Percentiles rank a stretch among this genome's conserved stretches.
phyloP scores from a whole-genome alignment of 768 basidiomycete species.

The Mycena latifolia region DNA sequence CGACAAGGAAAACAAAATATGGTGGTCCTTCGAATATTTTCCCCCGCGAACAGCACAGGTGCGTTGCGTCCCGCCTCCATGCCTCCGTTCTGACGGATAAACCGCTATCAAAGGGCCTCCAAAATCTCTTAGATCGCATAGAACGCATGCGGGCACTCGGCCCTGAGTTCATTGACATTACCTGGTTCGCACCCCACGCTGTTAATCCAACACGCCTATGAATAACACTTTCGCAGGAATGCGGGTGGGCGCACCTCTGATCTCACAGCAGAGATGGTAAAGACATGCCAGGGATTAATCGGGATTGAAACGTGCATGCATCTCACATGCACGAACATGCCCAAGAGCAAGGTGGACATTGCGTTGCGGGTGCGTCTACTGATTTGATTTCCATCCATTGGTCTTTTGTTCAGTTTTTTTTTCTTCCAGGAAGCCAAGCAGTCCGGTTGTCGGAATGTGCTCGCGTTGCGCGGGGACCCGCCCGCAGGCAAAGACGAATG shows the following conservation, averaged over 20 bases:
- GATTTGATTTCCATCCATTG: constrained; percentile 10
- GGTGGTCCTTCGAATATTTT: constrained; percentile 99
- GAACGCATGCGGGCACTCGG: constrained; percentile 97
- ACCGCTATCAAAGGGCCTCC: constrained; percentile 74
- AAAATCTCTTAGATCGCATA: constrained; percentile 98
- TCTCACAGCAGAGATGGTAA: constrained; percentile 92
- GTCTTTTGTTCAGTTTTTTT: constrained; percentile 21
- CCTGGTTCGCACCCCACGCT: constrained; percentile 71
- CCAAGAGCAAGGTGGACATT: constrained; percentile 93
- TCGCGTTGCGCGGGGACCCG: constrained; percentile 95
- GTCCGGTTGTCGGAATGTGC: constrained; percentile 91
- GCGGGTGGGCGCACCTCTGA: constrained; percentile 97
- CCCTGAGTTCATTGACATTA: constrained; percentile 98
- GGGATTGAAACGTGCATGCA: constrained; percentile 99
- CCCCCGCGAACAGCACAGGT: constrained; percentile 97
- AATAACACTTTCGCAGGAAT: constrained; percentile 70
- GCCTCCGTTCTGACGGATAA: constrained; percentile 16
- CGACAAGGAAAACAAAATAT: constrained; percentile 85
- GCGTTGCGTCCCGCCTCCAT: constrained; percentile 25
- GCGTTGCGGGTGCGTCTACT: constrained; percentile 80
- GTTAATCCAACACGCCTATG: background rate
- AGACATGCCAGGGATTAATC: constrained; percentile 92
- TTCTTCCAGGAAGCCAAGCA: constrained; percentile 83
- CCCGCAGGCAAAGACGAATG: constrained; percentile 90
- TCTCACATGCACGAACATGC: constrained; percentile 99